phyloP scores from a whole-genome alignment of 1,284 basidiomycete genomes.

The Cryptococcus sp. region DNA sequence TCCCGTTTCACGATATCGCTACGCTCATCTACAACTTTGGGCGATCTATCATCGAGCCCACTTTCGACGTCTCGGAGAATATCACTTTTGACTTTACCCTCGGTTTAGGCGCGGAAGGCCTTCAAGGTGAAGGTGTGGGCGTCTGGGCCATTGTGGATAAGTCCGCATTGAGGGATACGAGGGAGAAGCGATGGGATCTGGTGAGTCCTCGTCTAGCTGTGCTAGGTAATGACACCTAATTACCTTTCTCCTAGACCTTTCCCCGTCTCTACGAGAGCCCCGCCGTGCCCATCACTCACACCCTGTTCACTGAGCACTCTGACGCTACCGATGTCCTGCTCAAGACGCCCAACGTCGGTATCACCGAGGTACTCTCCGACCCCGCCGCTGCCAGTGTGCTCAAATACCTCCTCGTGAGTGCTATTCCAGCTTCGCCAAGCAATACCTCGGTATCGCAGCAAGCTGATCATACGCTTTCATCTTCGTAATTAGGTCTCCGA shows the following conservation, averaged over 20 bases:
- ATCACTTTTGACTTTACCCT: slow-evolving; percentile 72
- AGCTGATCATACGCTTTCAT: not conserved
- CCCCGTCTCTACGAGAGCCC: slow-evolving; percentile 43
- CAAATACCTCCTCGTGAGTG: slow-evolving; percentile 69
- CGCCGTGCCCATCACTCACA: slow-evolving; percentile 57
- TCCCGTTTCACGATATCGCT: slow-evolving; percentile 77
- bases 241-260: slow-evolving; percentile 38
- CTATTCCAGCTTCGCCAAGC: slow-evolving; percentile 50
- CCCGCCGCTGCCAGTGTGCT: slow-evolving; percentile 59
- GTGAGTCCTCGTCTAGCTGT: slow-evolving; percentile 57
- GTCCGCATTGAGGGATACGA: slow-evolving; percentile 68
- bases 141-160: slow-evolving; percentile 83
- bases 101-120: slow-evolving; percentile 55
- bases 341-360: slow-evolving; percentile 63
- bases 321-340: slow-evolving; percentile 77
- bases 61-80: slow-evolving; percentile 60
- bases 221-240: slow-evolving; percentile 3
- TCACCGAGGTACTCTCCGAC: slow-evolving; percentile 64
- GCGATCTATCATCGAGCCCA: slow-evolving; percentile 70
- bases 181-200: slow-evolving; percentile 77
- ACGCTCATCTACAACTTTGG: slow-evolving; percentile 61
- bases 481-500: slow-evolving; percentile 66
- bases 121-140: slow-evolving; percentile 60
- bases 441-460: slow-evolving; percentile 1
- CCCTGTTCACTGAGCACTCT: slow-evolving; percentile 71